Conservation (phyloP, 257 asterid species). For the Cinchona pubescens region DNA sequence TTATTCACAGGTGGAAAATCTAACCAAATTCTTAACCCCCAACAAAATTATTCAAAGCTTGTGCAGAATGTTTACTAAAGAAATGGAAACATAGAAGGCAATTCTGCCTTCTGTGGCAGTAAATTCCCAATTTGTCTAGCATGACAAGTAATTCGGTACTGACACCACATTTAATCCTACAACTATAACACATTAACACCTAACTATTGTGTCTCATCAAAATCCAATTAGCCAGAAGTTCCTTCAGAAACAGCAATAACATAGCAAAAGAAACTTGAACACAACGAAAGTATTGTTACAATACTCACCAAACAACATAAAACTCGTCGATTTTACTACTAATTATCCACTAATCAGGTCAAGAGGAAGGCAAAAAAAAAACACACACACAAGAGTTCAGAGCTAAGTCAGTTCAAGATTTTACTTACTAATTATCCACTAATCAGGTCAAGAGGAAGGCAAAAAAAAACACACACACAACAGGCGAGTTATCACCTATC, state of each 20-base stretch:
- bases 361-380: too few relatives aligned
- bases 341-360: background rate
- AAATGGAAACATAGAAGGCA: background rate
- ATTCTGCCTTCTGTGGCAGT: background rate
- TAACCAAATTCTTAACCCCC: background rate
- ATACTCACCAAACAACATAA: background rate
- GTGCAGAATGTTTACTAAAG: too few relatives aligned
- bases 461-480: background rate
- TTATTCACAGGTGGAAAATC: background rate
- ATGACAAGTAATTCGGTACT: background rate
- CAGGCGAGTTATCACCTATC: too few relatives aligned
- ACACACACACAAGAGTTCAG: too few relatives aligned
- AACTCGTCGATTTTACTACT: background rate
- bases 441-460: background rate
- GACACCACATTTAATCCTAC: background rate
- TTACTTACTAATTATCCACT: background rate
- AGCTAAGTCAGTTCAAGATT: too few relatives aligned
- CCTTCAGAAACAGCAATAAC: background rate
- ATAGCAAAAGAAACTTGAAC: background rate
- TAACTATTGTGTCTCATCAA: background rate
- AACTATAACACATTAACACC: background rate
- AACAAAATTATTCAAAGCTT: background rate
- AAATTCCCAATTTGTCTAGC: background rate
- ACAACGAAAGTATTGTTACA: background rate
- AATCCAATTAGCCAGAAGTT: background rate